Evolutionary conservation across 768 basidiomycete genomes (phyloP).

Genomic region (Ramaria sp.): DNA sequence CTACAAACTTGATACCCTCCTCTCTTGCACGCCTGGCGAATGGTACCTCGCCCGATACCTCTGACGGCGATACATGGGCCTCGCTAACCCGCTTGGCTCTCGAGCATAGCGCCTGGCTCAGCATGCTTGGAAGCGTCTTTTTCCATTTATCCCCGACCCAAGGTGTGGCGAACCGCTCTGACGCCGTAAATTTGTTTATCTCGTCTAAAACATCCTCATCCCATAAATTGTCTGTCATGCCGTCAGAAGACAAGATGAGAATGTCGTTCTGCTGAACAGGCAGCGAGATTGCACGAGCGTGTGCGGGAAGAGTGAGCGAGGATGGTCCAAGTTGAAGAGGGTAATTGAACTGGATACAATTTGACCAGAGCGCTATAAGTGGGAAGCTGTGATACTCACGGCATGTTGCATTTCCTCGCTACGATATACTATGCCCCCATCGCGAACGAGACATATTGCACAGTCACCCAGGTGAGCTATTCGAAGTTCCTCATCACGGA

Average conservation of each 20-base stretch:
- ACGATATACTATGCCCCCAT: constrained; percentile 67
- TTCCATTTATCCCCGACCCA: constrained; percentile 23
- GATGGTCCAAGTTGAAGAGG: constrained; percentile 55
- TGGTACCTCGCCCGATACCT: constrained; percentile 48
- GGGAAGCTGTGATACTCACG: constrained; percentile 27
- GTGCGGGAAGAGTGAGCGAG: constrained; percentile 48
- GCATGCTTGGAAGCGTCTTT: constrained; percentile 55
- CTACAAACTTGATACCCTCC: constrained; percentile 57
- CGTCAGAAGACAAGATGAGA: constrained; percentile 73
- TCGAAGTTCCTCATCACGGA: constrained; percentile 53
- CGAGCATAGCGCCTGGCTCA: constrained; percentile 73
- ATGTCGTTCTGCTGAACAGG: constrained; percentile 66
- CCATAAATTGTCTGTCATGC: constrained; percentile 81
- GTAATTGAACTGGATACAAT: constrained; percentile 40
- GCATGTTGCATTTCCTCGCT: constrained; percentile 92
- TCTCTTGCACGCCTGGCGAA: constrained; percentile 76
- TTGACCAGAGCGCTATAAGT: constrained; percentile 1
- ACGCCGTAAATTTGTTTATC: constrained; percentile 40
- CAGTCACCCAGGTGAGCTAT: constrained; percentile 86
- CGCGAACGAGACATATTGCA: constrained; percentile 75
- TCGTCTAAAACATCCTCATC: constrained; percentile 83
- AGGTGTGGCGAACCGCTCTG: background rate
- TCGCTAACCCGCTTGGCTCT: constrained; percentile 65
- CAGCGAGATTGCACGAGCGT: constrained; percentile 60
- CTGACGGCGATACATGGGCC: background rate